These are phyloP conservation scores for Camillea tinctor DNA, from an alignment of 2,329 filamentous ascomycete genomes.

Conservation along the genomic window DNA sequence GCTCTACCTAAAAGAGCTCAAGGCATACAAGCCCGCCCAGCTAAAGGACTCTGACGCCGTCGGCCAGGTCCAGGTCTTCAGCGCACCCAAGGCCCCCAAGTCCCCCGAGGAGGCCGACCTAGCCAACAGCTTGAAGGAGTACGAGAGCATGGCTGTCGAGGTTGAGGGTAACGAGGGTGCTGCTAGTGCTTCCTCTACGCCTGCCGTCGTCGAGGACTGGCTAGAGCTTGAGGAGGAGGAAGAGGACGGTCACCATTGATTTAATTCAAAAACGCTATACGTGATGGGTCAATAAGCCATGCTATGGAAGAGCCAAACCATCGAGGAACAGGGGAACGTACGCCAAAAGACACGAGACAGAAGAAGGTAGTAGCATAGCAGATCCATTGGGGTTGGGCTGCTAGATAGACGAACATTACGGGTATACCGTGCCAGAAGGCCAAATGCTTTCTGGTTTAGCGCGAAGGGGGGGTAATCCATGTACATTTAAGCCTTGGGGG, in stretches of 20 bases:
- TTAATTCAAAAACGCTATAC: not conserved
- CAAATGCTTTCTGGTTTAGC: constrained; percentile 3
- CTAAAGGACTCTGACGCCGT: constrained; percentile 85
- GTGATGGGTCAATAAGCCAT: not conserved
- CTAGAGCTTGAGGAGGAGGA: constrained; percentile 76
- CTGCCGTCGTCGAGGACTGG: constrained; percentile 67
- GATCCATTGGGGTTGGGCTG: not conserved
- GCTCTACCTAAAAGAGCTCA: constrained; percentile 94
- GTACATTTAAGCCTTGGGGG: constrained; percentile 39
- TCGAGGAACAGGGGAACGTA: not conserved
- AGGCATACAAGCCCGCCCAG: constrained; percentile 84
- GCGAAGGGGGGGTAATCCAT: constrained; percentile 36
- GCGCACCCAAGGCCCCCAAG: constrained; percentile 72
- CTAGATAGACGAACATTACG: not conserved
- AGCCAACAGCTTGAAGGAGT: constrained; percentile 85
- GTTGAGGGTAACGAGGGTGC: constrained; percentile 79
- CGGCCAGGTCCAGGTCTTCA: constrained; percentile 88
- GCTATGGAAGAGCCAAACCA: constrained; percentile 3
- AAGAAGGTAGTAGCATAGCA: constrained; percentile 9
- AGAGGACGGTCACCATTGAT: constrained; percentile 53
- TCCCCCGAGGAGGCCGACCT: constrained; percentile 95
- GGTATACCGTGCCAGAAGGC: constrained; percentile 2
- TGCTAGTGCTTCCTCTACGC: constrained; percentile 56
- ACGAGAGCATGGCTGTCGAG: constrained; percentile 92
- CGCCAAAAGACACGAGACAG: constrained; percentile 3